A percentile compares a stretch with the other conserved stretches of the same genome.
Evolutionary conservation across 2,329 filamentous ascomycete species (phyloP).

Genomic region (Zymoseptoria brevis): DNA sequence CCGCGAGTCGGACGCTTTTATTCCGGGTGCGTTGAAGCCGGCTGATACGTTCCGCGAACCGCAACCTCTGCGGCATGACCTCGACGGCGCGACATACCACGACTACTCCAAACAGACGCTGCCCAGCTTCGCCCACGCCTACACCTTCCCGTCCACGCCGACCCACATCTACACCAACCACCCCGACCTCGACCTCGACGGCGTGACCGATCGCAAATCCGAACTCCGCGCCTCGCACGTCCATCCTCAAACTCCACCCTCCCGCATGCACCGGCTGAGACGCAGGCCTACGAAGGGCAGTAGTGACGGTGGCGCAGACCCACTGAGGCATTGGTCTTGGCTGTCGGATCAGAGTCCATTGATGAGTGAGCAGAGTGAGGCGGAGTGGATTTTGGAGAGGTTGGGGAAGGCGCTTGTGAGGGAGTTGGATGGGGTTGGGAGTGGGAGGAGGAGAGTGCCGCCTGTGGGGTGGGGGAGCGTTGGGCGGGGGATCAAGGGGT

Average conservation of each 20-base stretch:
- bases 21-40: background rate
- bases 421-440: slow-evolving; percentile 35
- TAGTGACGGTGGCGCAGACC: slow-evolving; percentile 8
- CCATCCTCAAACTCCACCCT: background rate
- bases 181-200: slow-evolving; percentile 11
- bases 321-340: slow-evolving; percentile 58
- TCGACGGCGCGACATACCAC: background rate
- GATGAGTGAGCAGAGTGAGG: slow-evolving; percentile 60
- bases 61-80: background rate
- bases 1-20: background rate
- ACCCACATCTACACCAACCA: background rate
- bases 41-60: background rate
- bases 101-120: background rate
- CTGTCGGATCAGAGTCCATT: slow-evolving; percentile 61
- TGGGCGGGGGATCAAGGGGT: background rate
- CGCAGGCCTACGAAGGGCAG: background rate
- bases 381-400: slow-evolving; percentile 64
- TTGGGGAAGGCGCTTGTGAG: slow-evolving; percentile 50
- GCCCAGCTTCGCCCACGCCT: background rate
- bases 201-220: slow-evolving; percentile 17
- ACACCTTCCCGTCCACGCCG: background rate
- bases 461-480: slow-evolving; percentile 26
- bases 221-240: background rate
- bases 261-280: background rate
- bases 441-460: slow-evolving; percentile 21